Percentiles rank a stretch among this genome's conserved stretches.
Evolutionary conservation across 495 filamentous ascomycete species (phyloP).

Genomic region (Tuber calosporum): DNA sequence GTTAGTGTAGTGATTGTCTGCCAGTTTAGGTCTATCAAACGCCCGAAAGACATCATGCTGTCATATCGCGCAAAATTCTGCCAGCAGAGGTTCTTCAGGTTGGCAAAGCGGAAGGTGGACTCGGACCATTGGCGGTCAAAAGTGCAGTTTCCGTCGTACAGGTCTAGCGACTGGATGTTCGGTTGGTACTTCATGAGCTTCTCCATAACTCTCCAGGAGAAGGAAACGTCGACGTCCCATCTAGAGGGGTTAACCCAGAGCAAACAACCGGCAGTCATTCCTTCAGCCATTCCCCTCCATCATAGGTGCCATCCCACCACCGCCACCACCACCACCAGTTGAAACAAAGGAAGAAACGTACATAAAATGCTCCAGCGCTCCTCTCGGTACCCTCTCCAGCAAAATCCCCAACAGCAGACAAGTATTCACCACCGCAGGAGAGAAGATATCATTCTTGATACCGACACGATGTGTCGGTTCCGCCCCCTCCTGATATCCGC

Average conservation of each 20-base stretch:
- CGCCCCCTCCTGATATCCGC: neutral
- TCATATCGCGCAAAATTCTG: constrained; percentile 15
- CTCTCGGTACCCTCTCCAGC: constrained; percentile 14
- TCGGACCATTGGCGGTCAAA: constrained; percentile 3
- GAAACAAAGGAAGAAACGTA: neutral
- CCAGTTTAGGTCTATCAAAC: constrained; percentile 12
- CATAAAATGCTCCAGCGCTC: constrained; percentile 19
- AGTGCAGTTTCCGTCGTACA: constrained; percentile 12
- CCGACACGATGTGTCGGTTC: neutral
- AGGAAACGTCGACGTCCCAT: constrained; percentile 17
- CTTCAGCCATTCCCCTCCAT: neutral
- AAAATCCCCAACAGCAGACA: constrained; percentile 16
- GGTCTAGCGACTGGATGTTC: constrained; percentile 9
- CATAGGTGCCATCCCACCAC: neutral
- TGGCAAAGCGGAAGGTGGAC: constrained; percentile 5
- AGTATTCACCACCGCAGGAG: constrained; percentile 17
- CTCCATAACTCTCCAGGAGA: constrained; percentile 22
- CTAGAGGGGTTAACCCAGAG: neutral
- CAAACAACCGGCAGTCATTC: neutral
- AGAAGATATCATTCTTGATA: constrained; percentile 10
- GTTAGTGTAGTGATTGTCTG: constrained; percentile 13
- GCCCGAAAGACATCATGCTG: constrained; percentile 1
- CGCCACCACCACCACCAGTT: too few relatives aligned
- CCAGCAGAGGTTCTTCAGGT: constrained; percentile 11
- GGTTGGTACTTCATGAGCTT: constrained; percentile 16